These are phyloP conservation scores for Apophysomyces trapeziformis DNA, from an alignment of 371 early-diverging fungal species.

Conservation along the genomic window DNA sequence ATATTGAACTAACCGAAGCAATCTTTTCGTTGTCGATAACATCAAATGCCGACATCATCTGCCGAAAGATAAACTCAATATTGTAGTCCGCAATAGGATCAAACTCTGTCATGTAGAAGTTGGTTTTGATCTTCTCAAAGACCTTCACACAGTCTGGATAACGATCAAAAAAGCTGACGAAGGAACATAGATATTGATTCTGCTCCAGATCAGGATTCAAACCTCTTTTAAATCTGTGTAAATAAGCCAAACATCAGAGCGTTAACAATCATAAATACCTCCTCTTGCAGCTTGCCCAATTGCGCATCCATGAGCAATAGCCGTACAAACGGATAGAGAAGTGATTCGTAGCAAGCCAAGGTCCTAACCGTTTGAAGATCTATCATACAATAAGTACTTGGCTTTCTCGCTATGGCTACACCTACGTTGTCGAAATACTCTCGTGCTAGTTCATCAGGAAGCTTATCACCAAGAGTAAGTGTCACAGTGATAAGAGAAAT, in stretches of 20 bases:
- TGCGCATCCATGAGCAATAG: constrained; percentile 43
- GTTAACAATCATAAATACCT: constrained; percentile 12
- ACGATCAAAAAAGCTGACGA: constrained; percentile 39
- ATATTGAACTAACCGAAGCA: constrained; percentile 43
- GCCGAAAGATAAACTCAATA: constrained; percentile 64
- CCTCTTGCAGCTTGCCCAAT: constrained; percentile 31
- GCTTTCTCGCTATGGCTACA: constrained; percentile 4
- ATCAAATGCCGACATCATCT: constrained; percentile 45
- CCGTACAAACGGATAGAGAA: constrained; percentile 46
- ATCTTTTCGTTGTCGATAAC: constrained; percentile 65
- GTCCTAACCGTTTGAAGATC: constrained; percentile 39
- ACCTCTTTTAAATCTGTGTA: constrained; percentile 1
- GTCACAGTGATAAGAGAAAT: constrained; percentile 53
- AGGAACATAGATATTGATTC: constrained; percentile 30
- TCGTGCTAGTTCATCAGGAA: constrained; percentile 25
- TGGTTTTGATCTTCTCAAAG: constrained; percentile 45
- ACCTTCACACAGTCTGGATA: constrained; percentile 54
- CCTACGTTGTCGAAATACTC: constrained; percentile 32
- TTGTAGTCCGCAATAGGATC: constrained; percentile 57
- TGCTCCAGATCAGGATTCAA: constrained; percentile 27
- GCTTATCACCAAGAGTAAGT: constrained; percentile 33
- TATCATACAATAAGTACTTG: not conserved
- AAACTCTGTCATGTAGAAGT: constrained; percentile 57
- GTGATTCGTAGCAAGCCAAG: constrained; percentile 51
- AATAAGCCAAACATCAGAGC: not conserved